These are phyloP conservation scores for Fusarium continuum DNA, from an alignment of 2,329 filamentous ascomycete species.

Conservation along the genomic window DNA sequence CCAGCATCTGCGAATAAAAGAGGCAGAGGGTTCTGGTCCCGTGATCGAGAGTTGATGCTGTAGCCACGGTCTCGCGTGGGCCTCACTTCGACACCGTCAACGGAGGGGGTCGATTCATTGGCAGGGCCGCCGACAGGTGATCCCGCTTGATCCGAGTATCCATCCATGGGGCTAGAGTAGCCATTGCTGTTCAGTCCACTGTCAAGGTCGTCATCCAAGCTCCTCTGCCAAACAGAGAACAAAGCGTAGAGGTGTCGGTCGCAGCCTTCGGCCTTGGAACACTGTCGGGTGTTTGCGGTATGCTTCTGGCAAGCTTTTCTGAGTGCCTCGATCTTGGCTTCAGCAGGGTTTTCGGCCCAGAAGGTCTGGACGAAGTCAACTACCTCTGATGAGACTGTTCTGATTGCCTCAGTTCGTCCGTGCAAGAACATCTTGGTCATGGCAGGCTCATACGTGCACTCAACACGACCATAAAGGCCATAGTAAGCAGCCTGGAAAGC, in stretches of 20 bases:
- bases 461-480: slow-evolving; percentile 90
- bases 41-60: slow-evolving; percentile 62
- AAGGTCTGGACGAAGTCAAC: slow-evolving; percentile 93
- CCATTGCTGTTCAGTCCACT: slow-evolving; percentile 67
- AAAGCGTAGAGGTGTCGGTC: slow-evolving; percentile 94
- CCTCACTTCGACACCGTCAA: slow-evolving; percentile 47
- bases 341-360: slow-evolving; percentile 88
- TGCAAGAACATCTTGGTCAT: slow-evolving; percentile 98
- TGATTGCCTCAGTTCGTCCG: slow-evolving; percentile 92
- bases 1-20: slow-evolving; percentile 86
- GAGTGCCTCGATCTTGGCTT: slow-evolving; percentile 86
- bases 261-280: slow-evolving; percentile 88
- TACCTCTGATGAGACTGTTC: slow-evolving; percentile 83
- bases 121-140: slow-evolving; percentile 63
- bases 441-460: slow-evolving; percentile 96
- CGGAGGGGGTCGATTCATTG: slow-evolving; percentile 56
- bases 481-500: slow-evolving; percentile 99
- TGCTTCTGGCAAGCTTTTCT: slow-evolving; percentile 86
- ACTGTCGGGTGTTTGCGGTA: slow-evolving; percentile 80
- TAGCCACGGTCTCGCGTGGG: slow-evolving; percentile 60
- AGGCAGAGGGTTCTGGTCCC: slow-evolving; percentile 67
- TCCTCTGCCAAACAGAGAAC: slow-evolving; percentile 93
- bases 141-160: slow-evolving; percentile 54
- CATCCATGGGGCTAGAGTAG: slow-evolving; percentile 68
- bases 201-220: slow-evolving; percentile 72